phyloP scores from a whole-genome alignment of 2,329 filamentous ascomycete species.

The Colletotrichum spinosum region DNA sequence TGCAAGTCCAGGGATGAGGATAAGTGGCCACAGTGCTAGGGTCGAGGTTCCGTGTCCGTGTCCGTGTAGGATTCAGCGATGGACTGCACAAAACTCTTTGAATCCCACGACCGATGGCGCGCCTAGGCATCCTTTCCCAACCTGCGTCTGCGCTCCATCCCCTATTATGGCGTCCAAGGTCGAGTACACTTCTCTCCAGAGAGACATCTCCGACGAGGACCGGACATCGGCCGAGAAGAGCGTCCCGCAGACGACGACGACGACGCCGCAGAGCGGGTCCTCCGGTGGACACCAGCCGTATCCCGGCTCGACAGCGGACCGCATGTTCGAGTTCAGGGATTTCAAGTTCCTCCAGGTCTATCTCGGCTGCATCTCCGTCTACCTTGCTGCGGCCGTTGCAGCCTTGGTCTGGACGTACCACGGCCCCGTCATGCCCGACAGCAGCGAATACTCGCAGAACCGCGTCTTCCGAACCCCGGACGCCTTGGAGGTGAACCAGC shows the following conservation, averaged over 20 bases:
- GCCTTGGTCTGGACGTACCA: conserved; percentile 20
- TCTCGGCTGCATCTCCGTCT: conserved; percentile 14
- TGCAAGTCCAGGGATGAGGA: too few relatives aligned
- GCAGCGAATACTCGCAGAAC: not conserved
- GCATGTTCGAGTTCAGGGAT: conserved; percentile 21
- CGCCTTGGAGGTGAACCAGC: conserved; percentile 17
- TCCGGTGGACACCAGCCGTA: not conserved
- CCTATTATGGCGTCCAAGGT: conserved; percentile 10
- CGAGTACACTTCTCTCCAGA: conserved; percentile 23
- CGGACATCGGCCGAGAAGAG: conserved; percentile 18
- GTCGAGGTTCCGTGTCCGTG: conserved; percentile 12
- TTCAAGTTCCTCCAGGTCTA: conserved; percentile 22
- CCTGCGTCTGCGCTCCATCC: not conserved
- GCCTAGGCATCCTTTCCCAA: not conserved
- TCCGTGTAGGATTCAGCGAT: conserved; percentile 4
- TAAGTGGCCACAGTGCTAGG: too few relatives aligned
- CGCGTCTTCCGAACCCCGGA: conserved; percentile 28
- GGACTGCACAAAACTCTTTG: not conserved
- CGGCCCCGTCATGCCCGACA: conserved; percentile 6
- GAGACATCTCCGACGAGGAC: conserved; percentile 13
- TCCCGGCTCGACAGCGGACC: conserved; percentile 16
- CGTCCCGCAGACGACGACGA: not conserved
- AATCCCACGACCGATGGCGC: not conserved
- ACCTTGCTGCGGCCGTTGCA: conserved; percentile 15
- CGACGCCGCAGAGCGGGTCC: not conserved